Conservation (phyloP, 371 early-diverging fungal genomes). For the Dentiscutata heterogama region DNA sequence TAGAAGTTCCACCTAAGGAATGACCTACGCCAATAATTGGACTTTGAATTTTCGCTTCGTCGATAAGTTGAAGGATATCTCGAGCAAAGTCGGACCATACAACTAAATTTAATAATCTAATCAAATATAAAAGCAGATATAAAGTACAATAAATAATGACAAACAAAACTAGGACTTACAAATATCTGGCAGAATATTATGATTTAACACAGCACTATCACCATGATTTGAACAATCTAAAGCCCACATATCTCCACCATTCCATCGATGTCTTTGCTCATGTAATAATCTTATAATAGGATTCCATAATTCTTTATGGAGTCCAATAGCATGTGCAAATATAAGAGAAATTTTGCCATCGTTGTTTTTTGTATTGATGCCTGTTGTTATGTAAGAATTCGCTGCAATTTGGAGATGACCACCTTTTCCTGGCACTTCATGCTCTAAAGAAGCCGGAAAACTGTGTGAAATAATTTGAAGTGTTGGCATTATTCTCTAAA, state of each 20-base stretch:
- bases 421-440: too few relatives aligned
- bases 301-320: conserved; percentile 43
- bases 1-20: conserved; percentile 33
- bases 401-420: too few relatives aligned
- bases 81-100: neutral
- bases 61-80: conserved; percentile 20
- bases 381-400: too few relatives aligned
- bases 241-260: neutral
- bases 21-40: conserved; percentile 37
- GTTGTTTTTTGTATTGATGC: too few relatives aligned
- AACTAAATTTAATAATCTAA: neutral
- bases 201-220: conserved; percentile 27
- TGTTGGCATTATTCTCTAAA: too few relatives aligned
- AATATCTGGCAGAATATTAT: conserved; percentile 11
- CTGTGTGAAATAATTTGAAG: too few relatives aligned
- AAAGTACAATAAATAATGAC: neutral
- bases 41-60: neutral
- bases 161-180: neutral
- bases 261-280: neutral
- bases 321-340: conserved; percentile 37
- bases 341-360: conserved; percentile 6
- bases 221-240: conserved; percentile 25
- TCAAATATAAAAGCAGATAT: neutral
- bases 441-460: too few relatives aligned
- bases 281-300: conserved; percentile 9